Evolutionary conservation across 2,329 filamentous ascomycete genomes (phyloP).

Genomic region (Colletotrichum gloeosporioides): DNA sequence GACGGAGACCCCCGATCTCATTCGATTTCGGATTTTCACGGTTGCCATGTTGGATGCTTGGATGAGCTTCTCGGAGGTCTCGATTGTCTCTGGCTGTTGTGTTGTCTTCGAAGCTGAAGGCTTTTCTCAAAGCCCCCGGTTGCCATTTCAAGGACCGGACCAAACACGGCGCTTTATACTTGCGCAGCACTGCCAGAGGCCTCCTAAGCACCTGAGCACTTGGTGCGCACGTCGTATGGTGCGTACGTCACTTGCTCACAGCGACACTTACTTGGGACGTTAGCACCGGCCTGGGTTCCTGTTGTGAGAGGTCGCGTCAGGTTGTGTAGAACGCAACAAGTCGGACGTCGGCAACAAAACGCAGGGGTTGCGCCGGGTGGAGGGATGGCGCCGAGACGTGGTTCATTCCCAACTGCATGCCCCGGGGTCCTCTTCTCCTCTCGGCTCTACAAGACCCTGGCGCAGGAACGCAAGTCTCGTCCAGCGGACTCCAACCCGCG

Average conservation of each 20-base stretch:
- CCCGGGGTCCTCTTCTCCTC: not conserved
- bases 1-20: not conserved
- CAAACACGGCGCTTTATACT: slow-evolving; percentile 19
- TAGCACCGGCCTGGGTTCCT: not conserved
- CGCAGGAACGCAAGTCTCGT: not conserved
- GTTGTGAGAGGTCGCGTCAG: not conserved
- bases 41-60: not conserved
- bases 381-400: not conserved
- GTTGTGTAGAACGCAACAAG: not conserved
- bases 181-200: slow-evolving; percentile 8
- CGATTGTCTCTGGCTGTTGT: not conserved
- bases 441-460: not conserved
- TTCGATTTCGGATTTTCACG: slow-evolving; percentile 3
- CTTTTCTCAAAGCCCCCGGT: not conserved
- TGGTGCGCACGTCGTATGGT: slow-evolving; percentile 3
- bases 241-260: slow-evolving; percentile 11
- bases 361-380: not conserved
- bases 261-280: not conserved
- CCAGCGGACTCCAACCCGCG: not conserved
- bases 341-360: not conserved
- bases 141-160: not conserved
- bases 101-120: not conserved
- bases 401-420: not conserved
- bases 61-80: not conserved
- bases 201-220: not conserved